Evolutionary conservation across 768 basidiomycete genomes (phyloP).

Genomic region (Mycena polygramma): DNA sequence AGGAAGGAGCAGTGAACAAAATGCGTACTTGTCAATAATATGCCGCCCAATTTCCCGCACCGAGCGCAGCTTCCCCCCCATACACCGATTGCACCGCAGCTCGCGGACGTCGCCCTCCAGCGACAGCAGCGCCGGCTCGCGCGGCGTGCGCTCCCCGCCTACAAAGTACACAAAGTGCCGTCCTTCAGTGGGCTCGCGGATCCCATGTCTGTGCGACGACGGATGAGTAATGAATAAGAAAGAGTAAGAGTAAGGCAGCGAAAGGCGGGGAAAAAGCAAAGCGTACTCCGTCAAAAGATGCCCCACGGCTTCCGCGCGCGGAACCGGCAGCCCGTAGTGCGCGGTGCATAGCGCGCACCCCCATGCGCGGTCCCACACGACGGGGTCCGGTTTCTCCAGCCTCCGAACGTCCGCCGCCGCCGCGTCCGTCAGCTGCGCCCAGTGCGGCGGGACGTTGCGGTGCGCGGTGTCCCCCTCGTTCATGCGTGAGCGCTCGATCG

Average conservation of each 20-base stretch:
- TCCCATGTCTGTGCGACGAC: slow-evolving; percentile 11
- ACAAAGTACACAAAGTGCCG: slow-evolving; percentile 21
- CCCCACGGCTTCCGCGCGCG: slow-evolving; percentile 17
- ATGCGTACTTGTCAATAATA: slow-evolving; percentile 29
- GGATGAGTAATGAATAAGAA: too few relatives aligned
- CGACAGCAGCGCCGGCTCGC: slow-evolving; percentile 22
- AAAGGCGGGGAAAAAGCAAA: neutral
- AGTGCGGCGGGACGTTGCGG: slow-evolving; percentile 17
- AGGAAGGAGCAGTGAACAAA: neutral
- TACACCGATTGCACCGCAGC: slow-evolving; percentile 24
- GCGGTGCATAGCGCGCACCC: slow-evolving; percentile 34
- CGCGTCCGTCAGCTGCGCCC: slow-evolving; percentile 35
- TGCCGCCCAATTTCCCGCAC: slow-evolving; percentile 25
- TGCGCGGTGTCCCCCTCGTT: slow-evolving; percentile 12
- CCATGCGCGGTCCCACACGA: slow-evolving; percentile 30
- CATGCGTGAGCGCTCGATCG: slow-evolving; percentile 26
- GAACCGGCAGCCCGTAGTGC: slow-evolving; percentile 31
- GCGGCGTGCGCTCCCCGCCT: slow-evolving; percentile 29
- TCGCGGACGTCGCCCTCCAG: slow-evolving; percentile 16
- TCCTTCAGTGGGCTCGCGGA: slow-evolving; percentile 10
- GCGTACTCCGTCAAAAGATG: slow-evolving; percentile 26
- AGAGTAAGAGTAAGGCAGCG: neutral
- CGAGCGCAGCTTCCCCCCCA: slow-evolving; percentile 22
- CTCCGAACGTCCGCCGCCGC: slow-evolving; percentile 31
- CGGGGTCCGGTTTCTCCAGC: slow-evolving; percentile 28